Percentiles rank a stretch among this genome's conserved stretches.
These are phyloP conservation scores for Salvia sclarea DNA, from an alignment of 305 asterid species.

Conservation along the genomic window DNA sequence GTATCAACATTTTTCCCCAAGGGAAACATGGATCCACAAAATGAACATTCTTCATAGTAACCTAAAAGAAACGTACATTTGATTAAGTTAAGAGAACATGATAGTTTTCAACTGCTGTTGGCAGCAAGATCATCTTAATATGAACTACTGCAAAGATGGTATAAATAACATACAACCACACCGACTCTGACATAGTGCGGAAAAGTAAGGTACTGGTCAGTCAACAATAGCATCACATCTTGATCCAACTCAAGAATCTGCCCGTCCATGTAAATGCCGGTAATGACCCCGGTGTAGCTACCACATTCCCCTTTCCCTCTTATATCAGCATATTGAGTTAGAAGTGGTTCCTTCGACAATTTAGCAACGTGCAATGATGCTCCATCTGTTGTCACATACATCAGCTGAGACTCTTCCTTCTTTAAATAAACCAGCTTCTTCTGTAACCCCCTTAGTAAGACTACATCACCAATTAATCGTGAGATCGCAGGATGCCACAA, in stretches of 20 bases:
- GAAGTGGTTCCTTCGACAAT: constrained; percentile 34
- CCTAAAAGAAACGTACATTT: constrained; percentile 45
- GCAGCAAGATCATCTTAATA: constrained; percentile 1
- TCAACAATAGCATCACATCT: constrained; percentile 62
- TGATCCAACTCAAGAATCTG: constrained; percentile 85
- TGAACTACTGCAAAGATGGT: constrained; percentile 26
- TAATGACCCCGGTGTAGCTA: constrained; percentile 69
- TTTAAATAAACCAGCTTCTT: constrained; percentile 60
- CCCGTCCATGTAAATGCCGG: constrained; percentile 76
- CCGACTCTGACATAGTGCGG: constrained; percentile 90
- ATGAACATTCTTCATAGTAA: constrained; percentile 73
- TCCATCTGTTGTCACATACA: constrained; percentile 62
- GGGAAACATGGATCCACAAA: constrained; percentile 69
- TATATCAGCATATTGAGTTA: constrained; percentile 16
- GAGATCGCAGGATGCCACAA: constrained; percentile 79
- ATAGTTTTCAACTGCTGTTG: neutral
- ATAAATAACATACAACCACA: constrained; percentile 62
- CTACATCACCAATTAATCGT: constrained; percentile 46
- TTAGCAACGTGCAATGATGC: constrained; percentile 52
- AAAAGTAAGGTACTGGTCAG: constrained; percentile 58
- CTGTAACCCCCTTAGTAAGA: constrained; percentile 57
- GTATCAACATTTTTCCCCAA: constrained; percentile 75
- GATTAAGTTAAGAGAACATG: constrained; percentile 29
- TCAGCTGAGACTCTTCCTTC: constrained; percentile 63
- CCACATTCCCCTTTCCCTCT: constrained; percentile 62